Conservation (phyloP, 306 rosid genomes). For the peach (Prunus persica) region DNA sequence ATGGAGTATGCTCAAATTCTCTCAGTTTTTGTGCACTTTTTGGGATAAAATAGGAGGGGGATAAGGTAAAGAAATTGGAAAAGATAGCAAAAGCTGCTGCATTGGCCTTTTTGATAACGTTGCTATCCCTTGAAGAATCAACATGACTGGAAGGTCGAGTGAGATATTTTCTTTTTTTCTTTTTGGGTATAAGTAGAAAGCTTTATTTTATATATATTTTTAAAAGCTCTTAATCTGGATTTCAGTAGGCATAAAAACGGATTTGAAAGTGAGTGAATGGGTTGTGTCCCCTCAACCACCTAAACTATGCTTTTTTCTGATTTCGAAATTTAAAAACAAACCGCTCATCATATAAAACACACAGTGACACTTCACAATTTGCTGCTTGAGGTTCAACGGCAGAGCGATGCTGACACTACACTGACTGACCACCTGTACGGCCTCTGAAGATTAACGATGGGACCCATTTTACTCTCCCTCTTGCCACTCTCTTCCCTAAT, state of each 20-base stretch:
- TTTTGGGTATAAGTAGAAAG: no score
- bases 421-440: conserved; percentile 10
- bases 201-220: no score
- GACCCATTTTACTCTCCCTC: background rate
- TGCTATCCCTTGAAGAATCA: conserved; percentile 12
- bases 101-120: background rate
- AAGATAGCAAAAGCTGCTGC: conserved; percentile 3
- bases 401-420: conserved; percentile 9
- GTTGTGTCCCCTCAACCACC: conserved; percentile 18
- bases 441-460: background rate
- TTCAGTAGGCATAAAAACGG: background rate
- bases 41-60: background rate
- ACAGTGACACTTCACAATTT: background rate
- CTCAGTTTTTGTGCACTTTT: conserved; percentile 2
- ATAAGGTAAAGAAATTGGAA: background rate
- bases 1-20: background rate
- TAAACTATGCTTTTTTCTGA: background rate
- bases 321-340: background rate
- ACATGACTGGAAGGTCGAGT: background rate
- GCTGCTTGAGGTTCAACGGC: conserved; percentile 12
- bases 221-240: background rate
- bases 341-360: background rate
- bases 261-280: conserved; percentile 3
- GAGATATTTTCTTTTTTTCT: background rate
- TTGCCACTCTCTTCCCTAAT: no score